A percentile compares a stretch with the other conserved stretches of the same genome.
Conservation (phyloP, 495 filamentous ascomycete species). For the Penicillium daleae region DNA sequence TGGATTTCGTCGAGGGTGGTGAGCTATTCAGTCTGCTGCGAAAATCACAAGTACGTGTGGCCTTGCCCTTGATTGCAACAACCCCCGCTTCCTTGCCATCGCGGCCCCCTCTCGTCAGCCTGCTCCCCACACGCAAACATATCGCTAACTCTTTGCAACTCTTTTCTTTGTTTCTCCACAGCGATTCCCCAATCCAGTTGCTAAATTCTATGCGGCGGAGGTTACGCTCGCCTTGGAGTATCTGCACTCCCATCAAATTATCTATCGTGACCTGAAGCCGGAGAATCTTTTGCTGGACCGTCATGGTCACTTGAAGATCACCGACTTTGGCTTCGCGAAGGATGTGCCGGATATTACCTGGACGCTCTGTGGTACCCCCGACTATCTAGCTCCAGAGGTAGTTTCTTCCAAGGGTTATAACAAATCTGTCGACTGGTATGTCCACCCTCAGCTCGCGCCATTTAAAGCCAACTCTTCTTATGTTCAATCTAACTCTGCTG, state of each 20-base stretch:
- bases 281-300: slow-evolving; percentile 95
- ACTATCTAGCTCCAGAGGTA: slow-evolving; percentile 96
- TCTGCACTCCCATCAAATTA: slow-evolving; percentile 91
- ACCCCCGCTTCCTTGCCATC: neutral
- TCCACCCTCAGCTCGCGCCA: neutral
- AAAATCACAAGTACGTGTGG: slow-evolving; percentile 84
- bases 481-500: neutral
- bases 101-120: neutral
- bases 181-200: slow-evolving; percentile 98
- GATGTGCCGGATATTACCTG: slow-evolving; percentile 98
- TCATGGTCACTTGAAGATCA: slow-evolving; percentile 97
- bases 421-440: slow-evolving; percentile 98
- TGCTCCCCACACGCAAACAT: neutral
- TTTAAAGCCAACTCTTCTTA: neutral
- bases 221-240: slow-evolving; percentile 95
- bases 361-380: slow-evolving; percentile 98
- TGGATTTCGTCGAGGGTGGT: slow-evolving; percentile 99
- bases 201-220: slow-evolving; percentile 98
- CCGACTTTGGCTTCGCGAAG: slow-evolving; percentile 98
- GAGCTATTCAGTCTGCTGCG: slow-evolving; percentile 94
- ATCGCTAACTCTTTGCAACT: neutral
- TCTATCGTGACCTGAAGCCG: slow-evolving; percentile 96
- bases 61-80: neutral
- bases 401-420: slow-evolving; percentile 98
- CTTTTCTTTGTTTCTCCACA: slow-evolving; percentile 35